Evolutionary conservation across 2,329 filamentous ascomycete species (phyloP).

Genomic region (Microdochium nivale): DNA sequence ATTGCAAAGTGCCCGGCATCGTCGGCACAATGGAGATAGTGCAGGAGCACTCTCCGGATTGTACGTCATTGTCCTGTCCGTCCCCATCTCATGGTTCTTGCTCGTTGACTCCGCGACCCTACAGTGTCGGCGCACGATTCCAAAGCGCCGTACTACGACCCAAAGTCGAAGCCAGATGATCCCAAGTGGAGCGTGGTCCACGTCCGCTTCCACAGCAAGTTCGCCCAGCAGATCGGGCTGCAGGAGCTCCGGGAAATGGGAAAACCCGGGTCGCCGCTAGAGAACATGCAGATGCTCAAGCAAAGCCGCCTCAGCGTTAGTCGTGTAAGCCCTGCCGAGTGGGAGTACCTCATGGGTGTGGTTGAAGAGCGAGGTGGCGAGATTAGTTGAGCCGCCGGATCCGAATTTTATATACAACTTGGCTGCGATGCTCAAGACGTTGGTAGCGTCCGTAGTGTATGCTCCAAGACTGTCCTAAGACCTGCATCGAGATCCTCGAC

Average conservation of each 20-base stretch:
- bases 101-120: constrained; percentile 14
- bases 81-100: not conserved
- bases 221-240: constrained; percentile 61
- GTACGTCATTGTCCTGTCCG: constrained; percentile 35
- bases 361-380: constrained; percentile 28
- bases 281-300: constrained; percentile 75
- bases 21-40: constrained; percentile 87
- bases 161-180: constrained; percentile 58
- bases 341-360: constrained; percentile 50
- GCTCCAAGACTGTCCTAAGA: constrained; percentile 45
- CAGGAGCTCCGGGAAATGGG: constrained; percentile 62
- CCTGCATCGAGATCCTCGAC: constrained; percentile 44
- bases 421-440: constrained; percentile 11
- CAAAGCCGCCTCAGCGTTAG: constrained; percentile 77
- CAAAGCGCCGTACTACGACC: constrained; percentile 73
- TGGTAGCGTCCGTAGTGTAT: constrained; percentile 27
- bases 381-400: constrained; percentile 1
- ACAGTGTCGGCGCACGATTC: constrained; percentile 63
- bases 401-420: constrained; percentile 2
- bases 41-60: constrained; percentile 70
- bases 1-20: constrained; percentile 82
- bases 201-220: constrained; percentile 79
- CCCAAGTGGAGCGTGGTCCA: constrained; percentile 86
- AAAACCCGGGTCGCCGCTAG: constrained; percentile 45
- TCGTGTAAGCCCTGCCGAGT: constrained; percentile 55